Conservation (phyloP, 768 basidiomycete genomes). For the Mycena capillaripes region DNA sequence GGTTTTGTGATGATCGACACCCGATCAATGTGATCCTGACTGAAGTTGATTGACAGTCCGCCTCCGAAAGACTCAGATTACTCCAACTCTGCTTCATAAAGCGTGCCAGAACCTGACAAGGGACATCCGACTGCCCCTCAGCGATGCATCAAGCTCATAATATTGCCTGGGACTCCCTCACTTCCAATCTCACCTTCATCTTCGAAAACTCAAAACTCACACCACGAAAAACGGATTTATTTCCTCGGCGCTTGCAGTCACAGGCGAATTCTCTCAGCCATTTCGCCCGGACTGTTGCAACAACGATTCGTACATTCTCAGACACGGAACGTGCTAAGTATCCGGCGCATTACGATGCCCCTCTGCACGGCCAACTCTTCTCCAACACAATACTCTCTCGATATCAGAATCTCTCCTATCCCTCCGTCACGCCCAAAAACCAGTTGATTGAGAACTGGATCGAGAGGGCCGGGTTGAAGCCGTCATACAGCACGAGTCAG, state of each 20-base stretch:
- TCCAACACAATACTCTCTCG: constrained; percentile 45
- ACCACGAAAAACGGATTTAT: constrained; percentile 46
- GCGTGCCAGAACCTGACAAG: background rate
- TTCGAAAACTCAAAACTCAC: constrained; percentile 46
- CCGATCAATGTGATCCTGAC: background rate
- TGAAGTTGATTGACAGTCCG: too few relatives aligned
- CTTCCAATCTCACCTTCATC: constrained; percentile 50
- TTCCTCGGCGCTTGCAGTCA: constrained; percentile 39
- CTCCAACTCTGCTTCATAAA: background rate
- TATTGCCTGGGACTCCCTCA: constrained; percentile 54
- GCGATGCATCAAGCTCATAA: constrained; percentile 58
- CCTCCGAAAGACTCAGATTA: background rate
- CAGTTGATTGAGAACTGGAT: constrained; percentile 54
- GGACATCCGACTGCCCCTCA: background rate
- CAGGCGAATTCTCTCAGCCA: constrained; percentile 48
- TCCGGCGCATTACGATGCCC: constrained; percentile 31
- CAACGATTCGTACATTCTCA: constrained; percentile 49
- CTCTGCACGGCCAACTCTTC: constrained; percentile 44
- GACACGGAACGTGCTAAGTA: constrained; percentile 55
- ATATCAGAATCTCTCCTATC: constrained; percentile 42
- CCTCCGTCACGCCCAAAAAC: constrained; percentile 42
- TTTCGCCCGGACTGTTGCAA: constrained; percentile 46
- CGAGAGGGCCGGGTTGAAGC: constrained; percentile 8
- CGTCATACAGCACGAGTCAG: constrained; percentile 38
- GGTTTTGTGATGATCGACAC: background rate